Base-by-base conservation (phyloP, 805 yeast species). In the Candida xiaguanensis region DNA sequence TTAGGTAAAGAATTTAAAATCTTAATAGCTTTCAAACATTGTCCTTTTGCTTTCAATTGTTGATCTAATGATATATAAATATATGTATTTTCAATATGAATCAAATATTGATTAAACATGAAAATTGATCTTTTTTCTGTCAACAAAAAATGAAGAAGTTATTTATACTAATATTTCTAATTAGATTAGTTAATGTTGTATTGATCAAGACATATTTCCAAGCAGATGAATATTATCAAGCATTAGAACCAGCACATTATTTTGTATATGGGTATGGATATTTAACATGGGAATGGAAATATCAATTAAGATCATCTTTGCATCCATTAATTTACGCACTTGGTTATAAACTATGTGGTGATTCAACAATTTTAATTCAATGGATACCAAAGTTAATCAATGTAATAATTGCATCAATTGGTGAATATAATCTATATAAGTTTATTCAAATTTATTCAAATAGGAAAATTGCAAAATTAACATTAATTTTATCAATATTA, bases 221-320 rank as follows among this genome's bases (percentile, higher is more conserved):
- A 58, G 91, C 99, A 0, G 99, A 93, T 59, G 99, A 93, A 60
- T 93, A 73, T 61, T 93, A 82, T 80, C 99, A 93, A 61, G 71
- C 90, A 0, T 63, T 93, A 37, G 99, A 93, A 53, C 96, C 96
- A 0, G 99, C 98, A 0, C 96, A 89, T 58, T 41, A 53, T 3
- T 63, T 72, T 26, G 82, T 83, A 0, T 88, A 71, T 56, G 90
- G 93, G 2, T 82, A 81, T 46, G 99, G 99, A 0, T 77, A 78
- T 49, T 55, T 79, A 26, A 88, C 98, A 0, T 93, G 99, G 99
- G 99, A 93, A 61, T 93, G 99, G 99, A 56, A 63, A 17, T 67
- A 71, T 34, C 82, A 80, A 0, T 61, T 93, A 4, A 63, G 99
- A 43, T 82, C 95, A 8, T 82, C 85, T 39, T 59, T 84, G 0